These are phyloP conservation scores for Protostelium mycophagum DNA, from an alignment of 78 protist species.

Conservation along the genomic window DNA sequence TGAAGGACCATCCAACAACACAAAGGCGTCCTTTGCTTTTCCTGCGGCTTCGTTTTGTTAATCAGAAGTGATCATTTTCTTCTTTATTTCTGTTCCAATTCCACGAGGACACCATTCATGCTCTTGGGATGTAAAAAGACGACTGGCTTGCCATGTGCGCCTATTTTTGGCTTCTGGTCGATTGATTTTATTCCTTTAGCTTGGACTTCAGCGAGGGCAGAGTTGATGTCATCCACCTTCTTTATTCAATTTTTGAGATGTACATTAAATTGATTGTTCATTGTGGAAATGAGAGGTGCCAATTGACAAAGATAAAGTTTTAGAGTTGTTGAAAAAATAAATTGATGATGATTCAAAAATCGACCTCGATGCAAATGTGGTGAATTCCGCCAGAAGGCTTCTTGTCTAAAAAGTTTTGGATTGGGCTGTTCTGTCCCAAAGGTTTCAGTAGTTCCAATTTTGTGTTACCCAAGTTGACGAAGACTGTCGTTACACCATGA, in stretches of 20 bases:
- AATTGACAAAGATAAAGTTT: background rate
- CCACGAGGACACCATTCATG: constrained; percentile 89
- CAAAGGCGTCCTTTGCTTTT: too few relatives aligned
- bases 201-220: constrained; percentile 28
- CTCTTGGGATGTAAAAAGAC: constrained; percentile 92
- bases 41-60: too few relatives aligned
- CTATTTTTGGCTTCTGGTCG: constrained; percentile 82
- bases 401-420: constrained; percentile 74
- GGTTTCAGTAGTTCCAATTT: constrained; percentile 89
- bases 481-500: constrained; percentile 92
- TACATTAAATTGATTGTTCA: too few relatives aligned
- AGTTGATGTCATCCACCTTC: constrained; percentile 39
- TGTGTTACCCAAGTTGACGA: constrained; percentile 79
- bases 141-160: constrained; percentile 96
- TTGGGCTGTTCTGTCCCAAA: constrained; percentile 80
- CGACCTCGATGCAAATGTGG: constrained; percentile 91
- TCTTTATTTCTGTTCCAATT: constrained; percentile 82
- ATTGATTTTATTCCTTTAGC: constrained; percentile 64
- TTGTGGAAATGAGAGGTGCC: too few relatives aligned
- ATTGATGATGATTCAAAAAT: background rate
- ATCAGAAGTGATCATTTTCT: too few relatives aligned
- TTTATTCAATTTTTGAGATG: too few relatives aligned
- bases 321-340: background rate
- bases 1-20: too few relatives aligned
- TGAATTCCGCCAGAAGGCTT: constrained; percentile 90